These are phyloP conservation scores for Teratosphaeriaceae sp. DNA, from an alignment of 2,329 filamentous ascomycete species.

Conservation along the genomic window DNA sequence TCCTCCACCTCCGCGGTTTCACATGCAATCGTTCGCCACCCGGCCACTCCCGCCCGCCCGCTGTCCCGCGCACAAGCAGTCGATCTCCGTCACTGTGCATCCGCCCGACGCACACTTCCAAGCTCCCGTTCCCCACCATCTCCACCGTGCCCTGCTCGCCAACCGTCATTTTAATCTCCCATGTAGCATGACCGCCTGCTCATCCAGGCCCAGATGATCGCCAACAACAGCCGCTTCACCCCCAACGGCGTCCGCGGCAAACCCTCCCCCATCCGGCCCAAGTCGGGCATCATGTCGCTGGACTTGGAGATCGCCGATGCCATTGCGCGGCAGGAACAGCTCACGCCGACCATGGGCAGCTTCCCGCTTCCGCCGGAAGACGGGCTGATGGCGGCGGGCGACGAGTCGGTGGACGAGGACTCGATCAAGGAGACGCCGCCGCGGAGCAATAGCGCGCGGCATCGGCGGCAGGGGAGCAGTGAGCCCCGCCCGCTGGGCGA, in stretches of 20 bases:
- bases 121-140: no score
- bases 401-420: constrained; percentile 17
- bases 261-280: constrained; percentile 4
- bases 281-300: constrained; percentile 6
- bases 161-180: no score
- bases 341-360: constrained; percentile 18
- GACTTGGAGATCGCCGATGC: background rate
- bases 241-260: background rate
- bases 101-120: no score
- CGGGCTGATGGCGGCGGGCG: constrained; percentile 14
- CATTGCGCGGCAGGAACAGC: background rate
- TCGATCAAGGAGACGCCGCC: constrained; percentile 31
- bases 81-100: no score
- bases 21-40: no score
- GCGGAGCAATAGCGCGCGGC: constrained; percentile 5
- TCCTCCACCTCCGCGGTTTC: no score
- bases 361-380: constrained; percentile 29
- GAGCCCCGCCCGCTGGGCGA: constrained; percentile 29
- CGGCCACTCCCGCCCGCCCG: no score
- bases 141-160: no score
- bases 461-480: constrained; percentile 19
- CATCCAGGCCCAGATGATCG: constrained; percentile 5
- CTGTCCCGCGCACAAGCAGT: no score
- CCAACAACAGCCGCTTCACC: constrained; percentile 4
- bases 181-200: background rate